Base-by-base conservation (phyloP, 177 flowering plant genomes). In the Tripterygium wilfordii region DNA sequence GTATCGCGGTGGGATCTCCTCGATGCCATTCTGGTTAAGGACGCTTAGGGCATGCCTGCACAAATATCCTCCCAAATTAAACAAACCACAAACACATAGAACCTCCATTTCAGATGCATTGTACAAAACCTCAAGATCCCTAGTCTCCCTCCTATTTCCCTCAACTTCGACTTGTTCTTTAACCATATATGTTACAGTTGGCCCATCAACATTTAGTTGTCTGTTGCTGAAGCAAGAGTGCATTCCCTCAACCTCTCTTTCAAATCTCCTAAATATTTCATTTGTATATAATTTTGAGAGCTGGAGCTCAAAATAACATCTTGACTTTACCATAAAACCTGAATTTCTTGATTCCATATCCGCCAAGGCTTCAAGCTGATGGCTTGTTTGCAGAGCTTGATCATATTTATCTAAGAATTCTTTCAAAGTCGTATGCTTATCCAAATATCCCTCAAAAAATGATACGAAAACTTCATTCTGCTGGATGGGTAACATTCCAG, bases 1-100 rank as follows among this genome's bases (percentile, higher is more conserved):
- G 53, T 76, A 76, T 15, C 54, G 71, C 27, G 71, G 32, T 43
- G 78, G 78, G 17, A 76, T 61, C 53, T 70, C 81, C 53, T 64
- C 64, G 33, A 72, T 5, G 23, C 73, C 71, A 40, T 65, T 65
- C n/a, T 64, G 64, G 51, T 48, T 60, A 7, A 76, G 70, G n/a
- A 76, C 69, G 16, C 58, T 22, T 1, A 72, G 43, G 0, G 70
- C 53, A 51, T 76, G 81, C 37, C 81, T 48, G 60, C 81, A 76
- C 24, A 76, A 27, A 48, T 64, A 67, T 10, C 81, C 81, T 36
- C 48, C 54, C 8, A 64, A 63, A 24, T 72, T 63, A 53, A 70
- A 76, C 30, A 62, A 49, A 3, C 67, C 57, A 56, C 85, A 76
- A 3, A 51, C 22, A 47, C 85, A 79, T 14, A 47, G 49, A 15